A percentile compares a stretch with the other conserved stretches of the same genome.
Evolutionary conservation across 306 rosid genomes (phyloP).

Genomic region (Delonix regia): DNA sequence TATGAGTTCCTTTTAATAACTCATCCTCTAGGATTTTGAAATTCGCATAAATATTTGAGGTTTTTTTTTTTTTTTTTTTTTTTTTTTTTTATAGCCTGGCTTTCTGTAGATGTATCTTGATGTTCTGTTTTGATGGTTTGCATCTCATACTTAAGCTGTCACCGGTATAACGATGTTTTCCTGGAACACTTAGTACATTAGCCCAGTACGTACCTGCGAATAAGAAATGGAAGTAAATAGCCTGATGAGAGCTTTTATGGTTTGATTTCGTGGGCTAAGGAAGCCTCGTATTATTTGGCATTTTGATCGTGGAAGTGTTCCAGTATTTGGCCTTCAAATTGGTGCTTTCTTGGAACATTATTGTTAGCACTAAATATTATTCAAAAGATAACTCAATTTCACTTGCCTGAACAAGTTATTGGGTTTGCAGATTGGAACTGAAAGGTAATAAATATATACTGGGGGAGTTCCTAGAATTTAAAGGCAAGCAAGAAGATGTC

Average conservation of each 20-base stretch:
- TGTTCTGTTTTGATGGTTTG: too few relatives aligned
- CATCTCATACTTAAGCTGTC: too few relatives aligned
- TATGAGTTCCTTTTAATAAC: too few relatives aligned
- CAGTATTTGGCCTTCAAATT: background rate
- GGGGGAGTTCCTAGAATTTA: constrained; percentile 92
- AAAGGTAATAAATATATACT: constrained; percentile 73
- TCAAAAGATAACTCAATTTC: background rate
- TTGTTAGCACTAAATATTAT: constrained; percentile 17
- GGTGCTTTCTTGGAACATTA: background rate
- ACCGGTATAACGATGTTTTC: too few relatives aligned
- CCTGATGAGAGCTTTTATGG: background rate
- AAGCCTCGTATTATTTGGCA: background rate
- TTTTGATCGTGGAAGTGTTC: background rate
- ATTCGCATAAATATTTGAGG: too few relatives aligned
- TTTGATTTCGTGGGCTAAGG: background rate
- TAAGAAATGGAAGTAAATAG: background rate
- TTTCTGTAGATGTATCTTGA: too few relatives aligned
- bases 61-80: too few relatives aligned
- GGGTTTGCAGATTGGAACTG: constrained; percentile 74
- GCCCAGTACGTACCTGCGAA: background rate
- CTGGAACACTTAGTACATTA: too few relatives aligned
- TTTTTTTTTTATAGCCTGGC: too few relatives aligned
- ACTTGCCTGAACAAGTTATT: constrained; percentile 25
- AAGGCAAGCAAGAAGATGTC: constrained; percentile 83
- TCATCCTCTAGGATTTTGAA: too few relatives aligned